A percentile compares a stretch with the other conserved stretches of the same genome.
Evolutionary conservation across 257 asterid species (phyloP).

Genomic region (Handroanthus guayacan): DNA sequence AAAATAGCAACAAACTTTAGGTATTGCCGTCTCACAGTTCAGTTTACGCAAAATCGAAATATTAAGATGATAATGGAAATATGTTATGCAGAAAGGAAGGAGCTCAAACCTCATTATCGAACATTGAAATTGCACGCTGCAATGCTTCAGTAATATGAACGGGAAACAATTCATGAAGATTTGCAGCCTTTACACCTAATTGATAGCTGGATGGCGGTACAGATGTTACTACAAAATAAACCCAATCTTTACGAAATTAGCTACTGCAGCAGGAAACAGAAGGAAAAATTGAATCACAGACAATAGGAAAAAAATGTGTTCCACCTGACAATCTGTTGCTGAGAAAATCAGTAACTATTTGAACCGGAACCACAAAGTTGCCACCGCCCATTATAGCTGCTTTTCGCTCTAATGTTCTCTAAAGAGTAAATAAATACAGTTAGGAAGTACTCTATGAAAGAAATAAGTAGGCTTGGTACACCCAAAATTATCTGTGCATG

Average conservation of each 20-base stretch:
- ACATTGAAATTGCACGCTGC: conserved; percentile 71
- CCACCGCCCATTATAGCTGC: conserved; percentile 98
- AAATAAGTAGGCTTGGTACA: no score
- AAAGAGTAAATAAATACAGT: conserved; percentile 20
- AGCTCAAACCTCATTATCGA: conserved; percentile 73
- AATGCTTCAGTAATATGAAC: conserved; percentile 69
- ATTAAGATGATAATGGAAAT: neutral
- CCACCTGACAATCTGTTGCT: conserved; percentile 68
- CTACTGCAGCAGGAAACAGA: neutral
- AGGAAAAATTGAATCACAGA: neutral
- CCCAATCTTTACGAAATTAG: conserved; percentile 14
- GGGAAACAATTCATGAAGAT: conserved; percentile 83
- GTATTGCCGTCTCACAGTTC: neutral
- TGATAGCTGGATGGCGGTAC: conserved; percentile 93
- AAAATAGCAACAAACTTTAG: conserved; percentile 18
- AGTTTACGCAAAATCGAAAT: conserved; percentile 4
- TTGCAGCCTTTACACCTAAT: conserved; percentile 83
- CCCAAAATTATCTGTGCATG: no score
- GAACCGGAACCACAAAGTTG: conserved; percentile 86
- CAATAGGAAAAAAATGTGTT: neutral
- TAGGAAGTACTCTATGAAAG: neutral
- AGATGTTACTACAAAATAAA: conserved; percentile 59
- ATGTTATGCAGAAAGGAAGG: conserved; percentile 4
- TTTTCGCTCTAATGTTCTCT: conserved; percentile 76
- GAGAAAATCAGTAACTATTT: conserved; percentile 78